A percentile compares a stretch with the other conserved stretches of the same genome.
Evolutionary conservation across 495 filamentous ascomycete species (phyloP).

Genomic region (Aspergillus wentii): DNA sequence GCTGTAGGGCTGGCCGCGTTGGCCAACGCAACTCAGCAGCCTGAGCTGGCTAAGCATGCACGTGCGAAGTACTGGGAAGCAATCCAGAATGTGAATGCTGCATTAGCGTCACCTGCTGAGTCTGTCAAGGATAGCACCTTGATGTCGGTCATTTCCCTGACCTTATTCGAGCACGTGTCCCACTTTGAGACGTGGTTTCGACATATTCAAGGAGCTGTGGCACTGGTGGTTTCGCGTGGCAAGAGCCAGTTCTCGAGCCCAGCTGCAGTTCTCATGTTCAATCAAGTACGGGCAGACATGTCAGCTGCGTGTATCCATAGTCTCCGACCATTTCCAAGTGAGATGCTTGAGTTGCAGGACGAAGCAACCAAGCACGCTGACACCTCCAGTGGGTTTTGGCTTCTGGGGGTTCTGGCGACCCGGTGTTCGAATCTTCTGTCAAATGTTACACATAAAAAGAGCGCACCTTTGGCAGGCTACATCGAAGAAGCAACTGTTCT

Average conservation of each 20-base stretch:
- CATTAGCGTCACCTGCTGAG: slow-evolving; percentile 44
- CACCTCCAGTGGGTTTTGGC: slow-evolving; percentile 16
- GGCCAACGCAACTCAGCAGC: slow-evolving; percentile 25
- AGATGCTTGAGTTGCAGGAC: slow-evolving; percentile 21
- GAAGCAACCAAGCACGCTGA: slow-evolving; percentile 17
- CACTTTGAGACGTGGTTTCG: slow-evolving; percentile 41
- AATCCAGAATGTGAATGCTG: slow-evolving; percentile 38
- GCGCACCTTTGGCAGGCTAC: slow-evolving; percentile 8
- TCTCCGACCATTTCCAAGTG: slow-evolving; percentile 14
- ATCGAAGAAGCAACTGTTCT: slow-evolving; percentile 15
- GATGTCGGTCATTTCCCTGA: slow-evolving; percentile 54
- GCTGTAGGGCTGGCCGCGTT: slow-evolving; percentile 41
- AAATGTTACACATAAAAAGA: slow-evolving; percentile 4
- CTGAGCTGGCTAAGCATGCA: slow-evolving; percentile 27
- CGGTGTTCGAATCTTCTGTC: slow-evolving; percentile 14
- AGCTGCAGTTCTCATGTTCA: slow-evolving; percentile 47
- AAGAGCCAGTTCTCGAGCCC: slow-evolving; percentile 41
- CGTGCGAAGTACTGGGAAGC: slow-evolving; percentile 37
- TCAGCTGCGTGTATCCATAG: slow-evolving; percentile 15
- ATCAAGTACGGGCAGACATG: slow-evolving; percentile 42
- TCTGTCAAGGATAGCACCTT: slow-evolving; percentile 55
- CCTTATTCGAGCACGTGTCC: slow-evolving; percentile 52
- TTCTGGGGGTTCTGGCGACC: slow-evolving; percentile 14
- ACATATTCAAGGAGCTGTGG: slow-evolving; percentile 50
- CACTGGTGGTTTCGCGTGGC: slow-evolving; percentile 46